Evolutionary conservation across 1,284 basidiomycete species (phyloP).

Genomic region (Naganishia liquefaciens): DNA sequence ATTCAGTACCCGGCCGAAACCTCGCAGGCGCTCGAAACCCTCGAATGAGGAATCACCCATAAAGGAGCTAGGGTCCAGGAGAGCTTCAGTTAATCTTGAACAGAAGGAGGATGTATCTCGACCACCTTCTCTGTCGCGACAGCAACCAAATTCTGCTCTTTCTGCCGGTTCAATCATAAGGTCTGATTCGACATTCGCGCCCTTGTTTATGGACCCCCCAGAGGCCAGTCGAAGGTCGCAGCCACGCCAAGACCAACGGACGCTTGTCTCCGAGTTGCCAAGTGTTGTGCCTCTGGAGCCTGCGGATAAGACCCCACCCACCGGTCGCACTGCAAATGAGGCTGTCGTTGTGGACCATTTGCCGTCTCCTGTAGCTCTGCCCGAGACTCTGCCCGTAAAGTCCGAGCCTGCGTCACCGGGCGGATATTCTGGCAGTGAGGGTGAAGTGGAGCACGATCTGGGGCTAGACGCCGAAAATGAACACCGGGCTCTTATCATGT

Average conservation of each 20-base stretch:
- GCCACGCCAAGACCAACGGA: neutral
- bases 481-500: neutral
- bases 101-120: neutral
- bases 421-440: constrained; percentile 20
- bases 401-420: constrained; percentile 10
- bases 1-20: constrained; percentile 1
- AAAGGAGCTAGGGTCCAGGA: neutral
- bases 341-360: neutral
- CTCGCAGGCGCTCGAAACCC: constrained; percentile 7
- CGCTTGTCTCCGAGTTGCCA: constrained; percentile 1
- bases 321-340: neutral
- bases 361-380: neutral
- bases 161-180: neutral
- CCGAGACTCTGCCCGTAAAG: neutral
- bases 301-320: neutral
- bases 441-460: constrained; percentile 27
- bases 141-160: neutral
- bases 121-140: neutral
- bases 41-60: neutral
- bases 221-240: neutral
- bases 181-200: neutral
- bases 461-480: constrained; percentile 9
- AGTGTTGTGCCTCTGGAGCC: neutral
- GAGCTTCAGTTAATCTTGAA: neutral
- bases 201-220: constrained; percentile 4